Conservation (phyloP, 768 basidiomycete genomes). For the Lentinula boryana region DNA sequence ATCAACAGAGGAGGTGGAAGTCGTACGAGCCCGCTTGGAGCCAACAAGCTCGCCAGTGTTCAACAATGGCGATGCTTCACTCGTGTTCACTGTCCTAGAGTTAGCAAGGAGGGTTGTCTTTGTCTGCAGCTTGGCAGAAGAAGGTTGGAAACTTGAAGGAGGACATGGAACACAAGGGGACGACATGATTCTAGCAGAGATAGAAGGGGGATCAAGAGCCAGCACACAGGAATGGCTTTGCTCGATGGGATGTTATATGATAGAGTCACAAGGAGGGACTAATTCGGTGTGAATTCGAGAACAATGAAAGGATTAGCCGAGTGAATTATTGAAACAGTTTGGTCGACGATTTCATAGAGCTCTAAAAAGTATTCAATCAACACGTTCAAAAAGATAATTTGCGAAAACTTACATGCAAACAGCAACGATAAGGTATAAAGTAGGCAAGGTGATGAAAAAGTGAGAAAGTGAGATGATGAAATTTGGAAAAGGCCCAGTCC, state of each 20-base stretch:
- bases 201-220: background rate
- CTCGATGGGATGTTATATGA: background rate
- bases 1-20: constrained; percentile 6
- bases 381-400: background rate
- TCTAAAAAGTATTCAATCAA: background rate
- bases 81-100: background rate
- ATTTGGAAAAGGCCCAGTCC: background rate
- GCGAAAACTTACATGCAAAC: background rate
- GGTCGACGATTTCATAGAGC: background rate
- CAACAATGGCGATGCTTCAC: background rate
- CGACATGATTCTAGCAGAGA: background rate
- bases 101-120: constrained; percentile 4
- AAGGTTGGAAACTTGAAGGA: background rate
- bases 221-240: background rate
- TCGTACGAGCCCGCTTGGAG: constrained; percentile 1
- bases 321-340: background rate
- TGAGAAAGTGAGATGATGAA: background rate
- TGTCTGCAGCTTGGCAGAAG: constrained; percentile 6
- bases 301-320: background rate
- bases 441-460: too few relatives aligned
- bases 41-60: background rate
- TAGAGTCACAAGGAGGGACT: background rate
- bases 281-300: background rate
- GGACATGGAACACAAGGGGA: background rate
- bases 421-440: background rate